These are phyloP conservation scores for Cystobasidiaceae sp. DNA, from an alignment of 1,284 basidiomycete species.

Conservation along the genomic window DNA sequence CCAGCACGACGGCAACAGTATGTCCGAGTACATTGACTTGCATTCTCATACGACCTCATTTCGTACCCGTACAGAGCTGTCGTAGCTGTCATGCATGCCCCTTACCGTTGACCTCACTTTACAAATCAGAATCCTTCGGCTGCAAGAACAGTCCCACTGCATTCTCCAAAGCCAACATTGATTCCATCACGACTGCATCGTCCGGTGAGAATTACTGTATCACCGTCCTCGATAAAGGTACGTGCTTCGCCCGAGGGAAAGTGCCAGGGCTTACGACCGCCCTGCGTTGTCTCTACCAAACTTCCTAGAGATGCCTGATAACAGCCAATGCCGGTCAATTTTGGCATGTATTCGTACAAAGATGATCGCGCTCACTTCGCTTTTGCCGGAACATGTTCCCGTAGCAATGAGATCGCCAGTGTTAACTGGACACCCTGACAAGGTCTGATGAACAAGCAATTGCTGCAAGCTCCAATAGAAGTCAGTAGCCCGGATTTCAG, in stretches of 20 bases:
- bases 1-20: too few species aligned
- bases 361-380: neutral
- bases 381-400: constrained; percentile 5
- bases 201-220: neutral
- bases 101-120: too few species aligned
- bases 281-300: constrained; percentile 2
- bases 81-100: too few species aligned
- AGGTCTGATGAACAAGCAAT: constrained; percentile 11
- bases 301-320: neutral
- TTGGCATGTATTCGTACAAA: neutral
- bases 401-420: constrained; percentile 14
- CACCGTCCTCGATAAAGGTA: constrained; percentile 4
- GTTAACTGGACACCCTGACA: constrained; percentile 1
- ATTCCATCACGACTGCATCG: neutral
- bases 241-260: neutral
- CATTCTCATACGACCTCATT: too few species aligned
- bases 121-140: too few species aligned
- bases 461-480: constrained; percentile 10
- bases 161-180: constrained; percentile 22
- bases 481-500: neutral
- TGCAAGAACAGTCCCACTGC: constrained; percentile 4
- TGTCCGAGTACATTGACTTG: too few species aligned
- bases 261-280: neutral
- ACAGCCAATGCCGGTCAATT: neutral
- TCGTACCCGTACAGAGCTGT: too few species aligned